Conservation (phyloP, 2,329 filamentous ascomycete species). For the Arthrobotrys entomopaga region DNA sequence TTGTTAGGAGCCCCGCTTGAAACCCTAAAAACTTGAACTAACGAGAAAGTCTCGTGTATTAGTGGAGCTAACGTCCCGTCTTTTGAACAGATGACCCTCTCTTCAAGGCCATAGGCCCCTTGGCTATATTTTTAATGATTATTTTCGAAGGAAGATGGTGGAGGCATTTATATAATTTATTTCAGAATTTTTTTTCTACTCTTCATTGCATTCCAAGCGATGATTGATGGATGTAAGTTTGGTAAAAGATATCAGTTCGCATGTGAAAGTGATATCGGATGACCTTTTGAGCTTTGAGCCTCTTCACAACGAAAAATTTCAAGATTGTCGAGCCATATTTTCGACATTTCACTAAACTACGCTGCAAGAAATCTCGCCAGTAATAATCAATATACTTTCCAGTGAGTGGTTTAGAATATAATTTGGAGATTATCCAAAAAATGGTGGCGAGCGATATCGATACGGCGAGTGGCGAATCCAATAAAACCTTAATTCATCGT, state of each 20-base stretch:
- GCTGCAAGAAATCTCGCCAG: no score
- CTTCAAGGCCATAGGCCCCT: background rate
- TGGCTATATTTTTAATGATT: background rate
- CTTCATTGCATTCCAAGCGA: no score
- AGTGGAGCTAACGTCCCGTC: conserved; percentile 3
- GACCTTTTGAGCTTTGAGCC: background rate
- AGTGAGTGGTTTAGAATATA: no score
- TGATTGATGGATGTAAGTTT: background rate
- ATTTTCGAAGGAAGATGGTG: conserved; percentile 21
- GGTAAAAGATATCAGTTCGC: background rate
- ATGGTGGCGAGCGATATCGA: no score
- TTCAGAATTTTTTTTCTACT: no score
- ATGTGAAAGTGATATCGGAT: conserved; percentile 13
- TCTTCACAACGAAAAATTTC: no score
- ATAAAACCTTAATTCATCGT: no score
- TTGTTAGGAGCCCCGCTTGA: background rate
- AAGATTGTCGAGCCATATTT: no score
- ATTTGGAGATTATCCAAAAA: no score
- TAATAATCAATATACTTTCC: no score
- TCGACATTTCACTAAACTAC: no score
- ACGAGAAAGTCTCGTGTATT: conserved; percentile 1
- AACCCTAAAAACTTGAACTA: background rate
- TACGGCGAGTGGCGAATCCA: no score
- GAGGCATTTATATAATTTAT: conserved; percentile 23
- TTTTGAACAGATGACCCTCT: conserved; percentile 24